These are phyloP conservation scores for Hypoxylon sp. DNA, from an alignment of 2,329 filamentous ascomycete genomes.

Conservation along the genomic window DNA sequence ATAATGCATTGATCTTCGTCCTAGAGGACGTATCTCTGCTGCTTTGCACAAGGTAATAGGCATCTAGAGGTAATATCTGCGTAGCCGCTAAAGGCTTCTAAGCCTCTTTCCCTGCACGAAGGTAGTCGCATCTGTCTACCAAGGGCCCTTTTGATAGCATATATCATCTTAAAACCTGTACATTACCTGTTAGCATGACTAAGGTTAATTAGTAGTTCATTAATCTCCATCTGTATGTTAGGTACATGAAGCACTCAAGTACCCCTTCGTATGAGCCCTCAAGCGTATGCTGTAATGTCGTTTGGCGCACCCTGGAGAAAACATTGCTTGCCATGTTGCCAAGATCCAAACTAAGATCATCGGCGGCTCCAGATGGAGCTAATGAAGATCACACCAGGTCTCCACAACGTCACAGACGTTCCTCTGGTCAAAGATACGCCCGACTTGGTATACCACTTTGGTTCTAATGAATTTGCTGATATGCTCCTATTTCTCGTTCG, in stretches of 20 bases:
- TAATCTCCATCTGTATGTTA: not conserved
- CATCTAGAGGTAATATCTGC: not conserved
- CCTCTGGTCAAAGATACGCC: slow-evolving; percentile 2
- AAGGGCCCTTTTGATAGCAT: not conserved
- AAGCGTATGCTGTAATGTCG: not conserved
- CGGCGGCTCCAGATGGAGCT: slow-evolving; percentile 16
- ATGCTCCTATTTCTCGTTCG: slow-evolving; percentile 1
- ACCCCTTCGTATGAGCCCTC: not conserved
- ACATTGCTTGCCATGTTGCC: not conserved
- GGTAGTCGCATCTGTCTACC: not conserved
- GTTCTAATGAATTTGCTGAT: slow-evolving; percentile 3
- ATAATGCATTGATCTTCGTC: not conserved
- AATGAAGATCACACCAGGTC: slow-evolving; percentile 9
- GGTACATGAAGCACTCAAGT: too few relatives aligned
- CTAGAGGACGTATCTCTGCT: not conserved
- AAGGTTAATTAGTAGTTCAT: not conserved
- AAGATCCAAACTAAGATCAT: slow-evolving; percentile 3
- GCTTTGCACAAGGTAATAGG: not conserved
- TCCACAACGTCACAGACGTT: not conserved
- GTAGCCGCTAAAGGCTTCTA: not conserved
- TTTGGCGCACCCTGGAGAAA: not conserved
- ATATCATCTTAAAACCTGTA: not conserved
- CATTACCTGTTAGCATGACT: not conserved
- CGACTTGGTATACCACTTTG: not conserved
- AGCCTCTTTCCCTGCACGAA: too few relatives aligned